Conservation (phyloP, 2,329 filamentous ascomycete species). For the Sporothrix mexicana region DNA sequence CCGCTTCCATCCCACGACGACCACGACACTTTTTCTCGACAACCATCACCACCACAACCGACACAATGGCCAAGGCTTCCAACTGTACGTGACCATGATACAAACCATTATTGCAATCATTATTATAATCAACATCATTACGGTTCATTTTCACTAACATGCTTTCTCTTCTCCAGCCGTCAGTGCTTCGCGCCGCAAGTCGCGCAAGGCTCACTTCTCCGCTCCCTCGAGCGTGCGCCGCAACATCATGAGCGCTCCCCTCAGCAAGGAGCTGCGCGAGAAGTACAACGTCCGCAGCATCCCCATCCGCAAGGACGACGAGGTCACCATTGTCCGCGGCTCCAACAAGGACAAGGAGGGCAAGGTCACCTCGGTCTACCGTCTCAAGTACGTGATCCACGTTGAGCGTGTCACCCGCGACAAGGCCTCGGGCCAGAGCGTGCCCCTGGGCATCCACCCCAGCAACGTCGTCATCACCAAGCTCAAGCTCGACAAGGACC, state of each 20-base stretch:
- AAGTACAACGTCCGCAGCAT: conserved; percentile 99
- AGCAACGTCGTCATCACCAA: conserved; percentile 99
- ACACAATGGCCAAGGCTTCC: conserved; percentile 38
- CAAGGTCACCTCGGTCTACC: conserved; percentile 97
- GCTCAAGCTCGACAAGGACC: conserved; percentile 97
- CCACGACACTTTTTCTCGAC: conserved; percentile 31
- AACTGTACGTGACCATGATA: conserved; percentile 35
- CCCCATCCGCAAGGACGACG: conserved; percentile 96
- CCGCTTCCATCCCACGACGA: conserved; percentile 23
- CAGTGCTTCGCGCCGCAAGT: conserved; percentile 93
- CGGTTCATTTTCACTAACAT: conserved; percentile 4
- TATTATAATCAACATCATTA: neutral
- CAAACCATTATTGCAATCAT: neutral
- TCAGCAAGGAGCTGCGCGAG: conserved; percentile 96
- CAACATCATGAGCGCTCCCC: conserved; percentile 94
- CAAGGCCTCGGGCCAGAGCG: conserved; percentile 95
- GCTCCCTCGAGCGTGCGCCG: conserved; percentile 94
- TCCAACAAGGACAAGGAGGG: conserved; percentile 97
- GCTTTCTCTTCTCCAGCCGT: conserved; percentile 54
- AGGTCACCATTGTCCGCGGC: conserved; percentile 91
- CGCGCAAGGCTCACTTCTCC: conserved; percentile 96
- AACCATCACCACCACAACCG: conserved; percentile 29
- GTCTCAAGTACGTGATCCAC: conserved; percentile 97
- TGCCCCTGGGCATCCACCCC: conserved; percentile 91
- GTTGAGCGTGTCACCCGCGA: conserved; percentile 95